phyloP scores from a whole-genome alignment of 768 basidiomycete genomes.

The Lentinula raphanica region DNA sequence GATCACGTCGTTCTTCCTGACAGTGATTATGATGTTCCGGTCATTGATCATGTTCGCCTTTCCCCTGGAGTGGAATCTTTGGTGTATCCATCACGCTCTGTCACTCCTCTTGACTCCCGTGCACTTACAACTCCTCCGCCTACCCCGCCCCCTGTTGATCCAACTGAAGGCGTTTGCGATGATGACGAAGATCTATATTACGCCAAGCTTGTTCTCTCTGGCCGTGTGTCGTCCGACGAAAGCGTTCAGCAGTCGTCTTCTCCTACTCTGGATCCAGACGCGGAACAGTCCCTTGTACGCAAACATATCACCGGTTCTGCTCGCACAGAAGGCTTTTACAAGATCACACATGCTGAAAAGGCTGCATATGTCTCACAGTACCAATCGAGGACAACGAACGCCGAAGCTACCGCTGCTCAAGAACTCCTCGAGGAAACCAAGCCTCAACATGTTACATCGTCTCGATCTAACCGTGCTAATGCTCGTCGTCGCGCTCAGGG shows the following conservation, averaged over 20 bases:
- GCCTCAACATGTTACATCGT: conserved; percentile 60
- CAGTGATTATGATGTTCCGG: conserved; percentile 43
- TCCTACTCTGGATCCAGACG: conserved; percentile 15
- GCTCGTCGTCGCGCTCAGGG: conserved; percentile 89
- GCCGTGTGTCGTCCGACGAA: conserved; percentile 7
- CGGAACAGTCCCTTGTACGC: conserved; percentile 37
- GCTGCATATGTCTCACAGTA: conserved; percentile 90
- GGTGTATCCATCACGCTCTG: conserved; percentile 46
- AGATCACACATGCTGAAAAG: conserved; percentile 89
- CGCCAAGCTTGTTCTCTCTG: conserved; percentile 49
- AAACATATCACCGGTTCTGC: conserved; percentile 83
- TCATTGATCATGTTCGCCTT: conserved; percentile 46
- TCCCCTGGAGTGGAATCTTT: conserved; percentile 39
- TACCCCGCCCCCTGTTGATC: conserved; percentile 48
- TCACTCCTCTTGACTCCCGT: conserved; percentile 33
- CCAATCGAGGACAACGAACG: conserved; percentile 50
- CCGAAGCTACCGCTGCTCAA: conserved; percentile 37
- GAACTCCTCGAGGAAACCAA: conserved; percentile 36
- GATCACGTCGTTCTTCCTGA: conserved; percentile 50
- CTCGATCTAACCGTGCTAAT: conserved; percentile 87
- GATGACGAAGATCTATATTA: conserved; percentile 92
- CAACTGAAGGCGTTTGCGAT: conserved; percentile 56
- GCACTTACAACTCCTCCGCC: conserved; percentile 30
- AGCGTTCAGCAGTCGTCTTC: conserved; percentile 17
- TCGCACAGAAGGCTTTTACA: conserved; percentile 92